Evolutionary conservation across 768 basidiomycete genomes (phyloP), one percentile per base, ranked within the genome.

Genomic region (Russula foetens): DNA sequence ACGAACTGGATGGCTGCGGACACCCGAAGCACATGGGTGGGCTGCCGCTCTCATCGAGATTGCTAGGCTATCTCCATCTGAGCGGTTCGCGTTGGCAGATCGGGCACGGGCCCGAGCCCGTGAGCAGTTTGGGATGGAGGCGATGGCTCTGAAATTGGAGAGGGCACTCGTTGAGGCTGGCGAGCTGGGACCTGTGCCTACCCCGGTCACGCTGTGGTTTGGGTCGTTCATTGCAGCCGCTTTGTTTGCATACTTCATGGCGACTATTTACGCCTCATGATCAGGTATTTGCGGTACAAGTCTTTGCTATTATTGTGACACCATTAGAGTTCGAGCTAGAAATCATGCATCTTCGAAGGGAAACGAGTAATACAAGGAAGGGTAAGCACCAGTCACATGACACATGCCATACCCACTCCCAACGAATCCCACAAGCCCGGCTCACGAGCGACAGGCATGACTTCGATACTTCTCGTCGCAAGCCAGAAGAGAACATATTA

Each of bases 1-100:
- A 52, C 77, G 83, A 28, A 97, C 95, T 0, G 96, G 94, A 0
- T 88, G 90, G 82, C 76, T 97, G 19, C 77, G 84, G 21, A 60
- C 74, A 1, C 88, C 93, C 0, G 77, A 82, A 21, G 67, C 84
- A 0, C 74, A 78, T 1, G 70, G 79, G 4, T 98, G 96, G 96
- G 82, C 88, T 2, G 74, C 79, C 7, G 84, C 84, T 2, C 69
- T 98, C 45, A 63, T 69, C 4, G 80, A 85, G 47, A 84, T 97
- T 46, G 75, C 85, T 21, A 63, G 66, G 15, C 68, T 88, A 62
- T 56, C 70, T 2, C 47, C 65, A 0, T 68, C 66, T 1, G 80
- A 84, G 47, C 73, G 86, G 29, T 62, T 67, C 26, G 73, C 71
- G 9, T 70, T 98, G 65, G 77, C 78, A 1, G 69, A 68, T 29